These are phyloP conservation scores for Chalciporus chontae DNA, from an alignment of 768 basidiomycete species.

Conservation along the genomic window DNA sequence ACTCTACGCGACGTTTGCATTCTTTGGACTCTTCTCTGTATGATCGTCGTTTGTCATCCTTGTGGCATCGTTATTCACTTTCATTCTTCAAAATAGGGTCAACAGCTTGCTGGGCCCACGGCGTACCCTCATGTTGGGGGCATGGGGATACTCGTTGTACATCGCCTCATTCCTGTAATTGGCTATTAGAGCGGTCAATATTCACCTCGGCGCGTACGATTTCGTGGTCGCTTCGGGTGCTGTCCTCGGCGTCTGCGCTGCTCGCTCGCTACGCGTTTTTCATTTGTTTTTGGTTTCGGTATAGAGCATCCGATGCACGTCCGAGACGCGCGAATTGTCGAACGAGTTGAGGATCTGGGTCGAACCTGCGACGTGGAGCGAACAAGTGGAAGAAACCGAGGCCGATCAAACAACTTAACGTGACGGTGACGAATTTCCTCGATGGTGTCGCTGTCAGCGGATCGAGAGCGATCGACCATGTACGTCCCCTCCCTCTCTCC, in stretches of 20 bases:
- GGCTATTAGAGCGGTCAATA: slow-evolving; percentile 41
- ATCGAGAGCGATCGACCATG: slow-evolving; percentile 19
- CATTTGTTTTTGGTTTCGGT: too few species aligned
- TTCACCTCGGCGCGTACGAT: slow-evolving; percentile 36
- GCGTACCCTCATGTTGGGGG: slow-evolving; percentile 47
- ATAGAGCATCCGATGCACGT: slow-evolving; percentile 56
- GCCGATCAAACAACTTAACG: slow-evolving; percentile 57
- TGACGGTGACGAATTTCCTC: slow-evolving; percentile 47
- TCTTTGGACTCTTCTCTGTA: slow-evolving; percentile 69
- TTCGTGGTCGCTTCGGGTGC: slow-evolving; percentile 50
- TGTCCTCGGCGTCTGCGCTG: slow-evolving; percentile 47
- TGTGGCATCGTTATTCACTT: too few species aligned
- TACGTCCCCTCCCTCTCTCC: too few species aligned
- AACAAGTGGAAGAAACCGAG: slow-evolving; percentile 30
- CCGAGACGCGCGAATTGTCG: slow-evolving; percentile 49
- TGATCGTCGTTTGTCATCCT: slow-evolving; percentile 26
- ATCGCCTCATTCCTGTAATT: slow-evolving; percentile 42
- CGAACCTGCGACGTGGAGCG: slow-evolving; percentile 51
- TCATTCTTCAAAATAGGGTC: slow-evolving; percentile 47
- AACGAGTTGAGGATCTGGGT: slow-evolving; percentile 60
- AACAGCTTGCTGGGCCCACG: slow-evolving; percentile 66
- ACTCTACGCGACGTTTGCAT: slow-evolving; percentile 61
- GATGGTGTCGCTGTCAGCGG: slow-evolving; percentile 37
- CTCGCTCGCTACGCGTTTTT: too few species aligned
- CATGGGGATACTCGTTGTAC: slow-evolving; percentile 50